Evolutionary conservation across 331 rosid species (phyloP).

Genomic region (Prunus yedoensis): DNA sequence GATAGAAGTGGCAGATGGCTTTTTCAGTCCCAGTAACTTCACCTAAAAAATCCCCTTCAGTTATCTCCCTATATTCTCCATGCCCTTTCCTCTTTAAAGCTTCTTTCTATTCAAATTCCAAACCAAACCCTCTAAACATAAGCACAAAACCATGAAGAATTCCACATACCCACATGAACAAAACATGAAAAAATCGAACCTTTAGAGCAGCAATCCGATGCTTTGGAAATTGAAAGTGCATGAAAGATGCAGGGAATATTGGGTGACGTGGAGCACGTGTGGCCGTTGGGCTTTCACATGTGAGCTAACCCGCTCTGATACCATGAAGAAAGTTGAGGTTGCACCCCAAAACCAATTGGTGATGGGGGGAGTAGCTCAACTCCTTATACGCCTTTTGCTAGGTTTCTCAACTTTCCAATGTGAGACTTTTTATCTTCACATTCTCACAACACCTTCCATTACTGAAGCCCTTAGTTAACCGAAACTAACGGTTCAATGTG

Average conservation of each 20-base stretch:
- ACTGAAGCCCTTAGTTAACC: too few relatives aligned
- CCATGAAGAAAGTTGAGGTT: too few relatives aligned
- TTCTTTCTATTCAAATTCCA: constrained; percentile 59
- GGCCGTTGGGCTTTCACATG: too few relatives aligned
- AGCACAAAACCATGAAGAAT: constrained; percentile 4
- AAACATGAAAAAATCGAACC: constrained; percentile 43
- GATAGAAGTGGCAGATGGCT: constrained; percentile 86
- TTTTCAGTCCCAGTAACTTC: constrained; percentile 89
- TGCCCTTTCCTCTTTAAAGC: constrained; percentile 83
- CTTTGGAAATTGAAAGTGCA: neutral
- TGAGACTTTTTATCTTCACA: too few relatives aligned
- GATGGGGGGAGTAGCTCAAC: too few relatives aligned
- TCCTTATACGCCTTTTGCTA: too few relatives aligned
- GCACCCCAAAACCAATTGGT: too few relatives aligned
- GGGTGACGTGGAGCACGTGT: too few relatives aligned
- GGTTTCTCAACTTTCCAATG: too few relatives aligned
- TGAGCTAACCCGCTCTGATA: too few relatives aligned
- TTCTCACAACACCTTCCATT: too few relatives aligned
- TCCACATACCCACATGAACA: neutral
- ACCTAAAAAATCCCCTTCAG: constrained; percentile 90
- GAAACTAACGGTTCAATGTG: too few relatives aligned
- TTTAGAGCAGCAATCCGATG: constrained; percentile 75
- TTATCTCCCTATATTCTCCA: constrained; percentile 80
- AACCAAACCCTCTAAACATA: constrained; percentile 7
- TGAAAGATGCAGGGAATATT: neutral